Evolutionary conservation across 1,284 basidiomycete species (phyloP).

Genomic region (Sporisorium reilianum): DNA sequence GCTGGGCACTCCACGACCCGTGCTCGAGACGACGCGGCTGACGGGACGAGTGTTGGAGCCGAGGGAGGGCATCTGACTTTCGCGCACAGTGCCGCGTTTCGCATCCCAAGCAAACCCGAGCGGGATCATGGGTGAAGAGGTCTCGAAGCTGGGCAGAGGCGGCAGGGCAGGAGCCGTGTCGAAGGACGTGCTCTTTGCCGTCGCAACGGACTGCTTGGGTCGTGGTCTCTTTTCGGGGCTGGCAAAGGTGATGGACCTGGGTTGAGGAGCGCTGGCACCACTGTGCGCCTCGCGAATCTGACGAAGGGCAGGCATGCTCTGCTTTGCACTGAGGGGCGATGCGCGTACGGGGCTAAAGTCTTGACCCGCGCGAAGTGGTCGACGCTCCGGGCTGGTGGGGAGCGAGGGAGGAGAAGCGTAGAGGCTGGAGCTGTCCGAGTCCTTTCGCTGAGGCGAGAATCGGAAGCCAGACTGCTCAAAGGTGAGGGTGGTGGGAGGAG

Average conservation of each 20-base stretch:
- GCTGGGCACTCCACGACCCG: slow-evolving; percentile 50
- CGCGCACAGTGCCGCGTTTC: slow-evolving; percentile 21
- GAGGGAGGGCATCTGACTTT: slow-evolving; percentile 27
- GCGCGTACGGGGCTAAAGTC: slow-evolving; percentile 22
- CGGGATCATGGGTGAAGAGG: slow-evolving; percentile 49
- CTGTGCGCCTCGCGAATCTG: slow-evolving; percentile 41
- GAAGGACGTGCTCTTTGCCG: slow-evolving; percentile 4
- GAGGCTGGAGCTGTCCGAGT: slow-evolving; percentile 25
- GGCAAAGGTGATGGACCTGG: slow-evolving; percentile 27
- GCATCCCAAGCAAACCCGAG: slow-evolving; percentile 39
- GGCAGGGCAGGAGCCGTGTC: slow-evolving; percentile 40
- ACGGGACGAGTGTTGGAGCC: slow-evolving; percentile 27
- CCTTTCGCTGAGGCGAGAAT: slow-evolving; percentile 32
- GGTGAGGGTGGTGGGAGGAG: slow-evolving; percentile 50
- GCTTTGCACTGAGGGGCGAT: slow-evolving; percentile 25
- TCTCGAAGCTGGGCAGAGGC: slow-evolving; percentile 41
- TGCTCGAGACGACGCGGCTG: slow-evolving; percentile 50
- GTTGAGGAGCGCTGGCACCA: slow-evolving; percentile 1
- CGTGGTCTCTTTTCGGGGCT: slow-evolving; percentile 20
- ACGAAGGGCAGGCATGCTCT: slow-evolving; percentile 52
- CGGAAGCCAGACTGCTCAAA: slow-evolving; percentile 52
- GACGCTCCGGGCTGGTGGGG: slow-evolving; percentile 39
- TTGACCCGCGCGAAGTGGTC: slow-evolving; percentile 9
- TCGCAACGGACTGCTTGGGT: slow-evolving; percentile 13
- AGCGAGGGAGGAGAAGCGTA: slow-evolving; percentile 29